Evolutionary conservation across 371 early-diverging fungal species (phyloP), one percentile per base, ranked within the genome.

Genomic region (Circinella minor): DNA sequence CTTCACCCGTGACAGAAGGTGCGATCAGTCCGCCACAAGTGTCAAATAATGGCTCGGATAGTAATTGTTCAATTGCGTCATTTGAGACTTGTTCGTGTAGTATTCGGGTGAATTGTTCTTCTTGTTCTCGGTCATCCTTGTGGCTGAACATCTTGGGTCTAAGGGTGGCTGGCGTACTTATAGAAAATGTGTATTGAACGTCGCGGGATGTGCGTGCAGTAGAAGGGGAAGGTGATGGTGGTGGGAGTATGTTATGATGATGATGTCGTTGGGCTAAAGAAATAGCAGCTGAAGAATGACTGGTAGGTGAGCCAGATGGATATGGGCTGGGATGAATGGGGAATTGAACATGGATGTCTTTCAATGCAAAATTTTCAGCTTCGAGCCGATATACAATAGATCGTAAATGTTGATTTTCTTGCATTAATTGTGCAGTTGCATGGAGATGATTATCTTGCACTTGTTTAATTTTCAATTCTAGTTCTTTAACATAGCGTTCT

Each of bases 401-500:
- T 38, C 78, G 65, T 9, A 85, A 60, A 20, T 77, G 75, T 13
- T 81, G 81, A 37, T 82, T 86, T 69, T 86, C 86, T 27, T 70
- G 73, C 13, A 77, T 55, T 1, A 82, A 66, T 36, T 80, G 80
- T 15, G 78, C 34, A 4, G 78, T 80, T 7, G 75, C 69, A 15
- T 78, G 38, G 5, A 79, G 38, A 55, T 86, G 71, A 77, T 79
- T 64, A 68, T 88, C 81, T 80, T 89, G 78, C 73, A 88, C 61
- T 75, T 82, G 73, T 75, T 87, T 80, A 69, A 93, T 83, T 48
- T 88, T 86, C 43, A 75, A 76, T 69, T 93, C 92, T 0, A 93
- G 77, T 38, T 86, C 81, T 71, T 86, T 82, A n/a, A 92, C 87
- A 71, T 92, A 89, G 60, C 86, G 84, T 59, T 92, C 91, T 72